Conservation (phyloP, 257 asterid genomes). For the Ilex asprella region DNA sequence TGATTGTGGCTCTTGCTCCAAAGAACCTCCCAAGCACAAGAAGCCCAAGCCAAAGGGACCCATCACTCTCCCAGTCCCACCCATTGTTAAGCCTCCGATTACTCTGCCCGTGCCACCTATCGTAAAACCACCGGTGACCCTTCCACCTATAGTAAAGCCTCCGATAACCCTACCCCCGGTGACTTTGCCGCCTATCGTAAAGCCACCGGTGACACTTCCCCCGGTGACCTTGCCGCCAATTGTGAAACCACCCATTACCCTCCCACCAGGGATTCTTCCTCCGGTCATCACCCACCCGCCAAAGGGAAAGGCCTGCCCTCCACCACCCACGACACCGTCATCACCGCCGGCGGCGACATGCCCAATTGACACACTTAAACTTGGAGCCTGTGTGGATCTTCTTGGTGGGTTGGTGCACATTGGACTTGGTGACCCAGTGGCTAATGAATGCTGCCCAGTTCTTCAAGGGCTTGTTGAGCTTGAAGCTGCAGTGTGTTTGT, state of each 20-base stretch:
- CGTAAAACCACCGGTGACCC: conserved; percentile 5
- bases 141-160: conserved; percentile 1
- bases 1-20: conserved; percentile 44
- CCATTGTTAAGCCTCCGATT: conserved; percentile 11
- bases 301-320: conserved; percentile 20
- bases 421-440: conserved; percentile 68
- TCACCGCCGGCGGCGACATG: conserved; percentile 24
- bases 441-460: conserved; percentile 69
- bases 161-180: background rate
- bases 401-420: conserved; percentile 66
- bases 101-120: conserved; percentile 8
- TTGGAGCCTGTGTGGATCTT: conserved; percentile 81
- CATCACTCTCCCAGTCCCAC: conserved; percentile 17
- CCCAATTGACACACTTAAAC: conserved; percentile 66
- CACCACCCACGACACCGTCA: conserved; percentile 14
- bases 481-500: conserved; percentile 76
- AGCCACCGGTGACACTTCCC: conserved; percentile 8
- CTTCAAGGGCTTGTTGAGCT: conserved; percentile 55
- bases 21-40: conserved; percentile 19
- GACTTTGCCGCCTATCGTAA: conserved; percentile 1
- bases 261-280: conserved; percentile 16
- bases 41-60: conserved; percentile 20
- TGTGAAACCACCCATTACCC: conserved; percentile 11
- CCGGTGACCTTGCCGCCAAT: conserved; percentile 1
- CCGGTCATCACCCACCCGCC: conserved; percentile 8